Base-by-base conservation (phyloP, 2,329 filamentous ascomycete genomes). In the Alternaria sp. region DNA sequence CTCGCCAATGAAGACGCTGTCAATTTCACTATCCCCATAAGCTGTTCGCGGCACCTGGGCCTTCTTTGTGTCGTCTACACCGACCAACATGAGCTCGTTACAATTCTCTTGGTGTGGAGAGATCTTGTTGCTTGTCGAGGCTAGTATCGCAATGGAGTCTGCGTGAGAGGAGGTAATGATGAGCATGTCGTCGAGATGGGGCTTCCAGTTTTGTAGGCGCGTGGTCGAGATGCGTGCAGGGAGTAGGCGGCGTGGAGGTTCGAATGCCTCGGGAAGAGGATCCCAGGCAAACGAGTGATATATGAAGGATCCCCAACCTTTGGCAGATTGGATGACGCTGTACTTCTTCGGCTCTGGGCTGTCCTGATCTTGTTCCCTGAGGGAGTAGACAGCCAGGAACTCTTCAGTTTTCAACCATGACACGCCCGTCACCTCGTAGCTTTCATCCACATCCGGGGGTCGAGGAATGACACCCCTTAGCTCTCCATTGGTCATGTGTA, bases 381-480 rank as follows among this genome's bases (percentile, higher is more conserved):
- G 62, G 37, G 69, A 69, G 77, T 97, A 90, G 23, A 95, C 86
- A 54, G 89, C 84, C 42, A 98, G 82, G 73, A 97, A 96, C 2
- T 94, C 80, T 68, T 96, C 81, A 67, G 95, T 97, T 71, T 95
- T 91, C 21, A 98, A 84, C 95, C 96, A 99, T 36, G 85, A 84
- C 39, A 99, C 83, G 14, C 90, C 90, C 4, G 92, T 91, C 3
- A 96, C 91, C 89, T 49, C 56, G 37, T 44, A 87, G 66, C 82
- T 86, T 67, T 74, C 81, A 61, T 83, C 83, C 7, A 95, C 70
- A 56, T 84, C 84, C 5, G 91, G 88, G 3, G 94, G 92, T 58
- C 87, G 86, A 24, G 93, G 92, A 45, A 99, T 91, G 51, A 88
- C 84, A 34, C 85, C 93, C 78, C 94, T 95, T 28, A 86, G 83